Conservation (phyloP, 805 yeast genomes). For the Saturnispora galanensis region DNA sequence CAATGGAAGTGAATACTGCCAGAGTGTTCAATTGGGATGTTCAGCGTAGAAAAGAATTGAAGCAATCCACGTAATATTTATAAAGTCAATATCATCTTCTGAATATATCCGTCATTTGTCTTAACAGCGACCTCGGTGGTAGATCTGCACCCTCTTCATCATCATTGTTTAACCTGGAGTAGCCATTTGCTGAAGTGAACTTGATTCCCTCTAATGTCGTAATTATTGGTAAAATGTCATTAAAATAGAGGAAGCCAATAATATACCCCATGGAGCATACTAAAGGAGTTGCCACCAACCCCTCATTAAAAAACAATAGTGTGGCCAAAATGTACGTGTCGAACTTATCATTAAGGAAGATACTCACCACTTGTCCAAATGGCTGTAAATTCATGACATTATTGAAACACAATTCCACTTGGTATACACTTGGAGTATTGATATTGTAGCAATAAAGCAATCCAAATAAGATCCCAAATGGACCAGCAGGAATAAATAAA, state of each 20-base stretch:
- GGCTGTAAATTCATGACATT: conserved; percentile 14
- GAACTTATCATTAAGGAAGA: conserved; percentile 13
- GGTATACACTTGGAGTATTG: conserved; percentile 32
- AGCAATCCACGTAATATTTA: conserved; percentile 14
- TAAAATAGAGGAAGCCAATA: conserved; percentile 34
- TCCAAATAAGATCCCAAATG: conserved; percentile 31
- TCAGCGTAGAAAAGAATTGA: conserved; percentile 49
- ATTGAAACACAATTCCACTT: conserved; percentile 29
- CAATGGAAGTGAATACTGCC: conserved; percentile 97
- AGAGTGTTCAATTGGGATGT: conserved; percentile 86
- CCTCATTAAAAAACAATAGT: conserved; percentile 31
- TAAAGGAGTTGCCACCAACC: conserved; percentile 26
- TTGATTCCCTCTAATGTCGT: too few species aligned
- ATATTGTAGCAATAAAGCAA: conserved; percentile 32
- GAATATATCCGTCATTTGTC: conserved; percentile 52
- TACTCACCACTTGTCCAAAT: conserved; percentile 24
- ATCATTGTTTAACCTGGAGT: conserved; percentile 7
- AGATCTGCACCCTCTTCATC: conserved; percentile 46
- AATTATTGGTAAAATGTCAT: conserved; percentile 34
- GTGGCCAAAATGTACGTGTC: conserved; percentile 6
- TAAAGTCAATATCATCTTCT: conserved; percentile 22
- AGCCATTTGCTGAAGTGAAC: not conserved
- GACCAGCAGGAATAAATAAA: conserved; percentile 37
- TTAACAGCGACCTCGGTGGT: conserved; percentile 41
- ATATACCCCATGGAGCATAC: conserved; percentile 34